Evolutionary conservation across 257 asterid genomes (phyloP), one percentile per base, ranked within the genome.

Genomic region (Solanum appendiculatum): DNA sequence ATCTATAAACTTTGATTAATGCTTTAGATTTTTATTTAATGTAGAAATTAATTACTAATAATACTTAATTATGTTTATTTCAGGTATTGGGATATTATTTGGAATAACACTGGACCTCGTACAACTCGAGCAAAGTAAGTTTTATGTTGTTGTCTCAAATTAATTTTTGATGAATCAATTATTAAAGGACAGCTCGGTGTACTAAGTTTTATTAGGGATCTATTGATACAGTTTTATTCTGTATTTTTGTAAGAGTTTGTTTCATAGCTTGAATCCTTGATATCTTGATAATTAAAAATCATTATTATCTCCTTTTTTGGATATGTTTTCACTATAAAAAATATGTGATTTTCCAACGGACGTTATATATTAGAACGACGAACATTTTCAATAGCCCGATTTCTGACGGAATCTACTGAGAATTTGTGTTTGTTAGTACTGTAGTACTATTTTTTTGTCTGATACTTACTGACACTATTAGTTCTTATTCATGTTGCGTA

Each of bases 41-140:
- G 5, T 48, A 58, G 12, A 33, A 56, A 44, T 29, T 74, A 14
- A 9, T 70, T 86, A 46, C 23, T 25, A 25, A 63, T 74, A 23
- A 60, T 60, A 48, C 6, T 83, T 4, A 1, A 40, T 86, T 29
- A 68, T 80, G 39, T 7, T 46, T 56, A 64, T 85, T 46, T 74
- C 85, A 93, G 95, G 89, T 92, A 92, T 80, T 93, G 96, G 96
- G 91, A 91, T 89, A 56, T 93, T 7, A 36, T 75, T 15, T 92
- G 95, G 94, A 89, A 90, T 88, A 86, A 86, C 46, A 90, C 90
- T 9, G 91, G 89, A 15, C 86, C 11, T 27, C 16, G 5, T 0
- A 84, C 25, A 33, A 72, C 2, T 56, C 80, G 88, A 90, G 91
- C 88, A 69, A 87, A 66, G 95, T 93, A 77, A 84, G 86, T n/a